A percentile compares a stretch with the other conserved stretches of the same genome.
These are phyloP conservation scores for Lasiodiplodia sp. DNA, from an alignment of 2,329 filamentous ascomycete genomes.

Conservation along the genomic window DNA sequence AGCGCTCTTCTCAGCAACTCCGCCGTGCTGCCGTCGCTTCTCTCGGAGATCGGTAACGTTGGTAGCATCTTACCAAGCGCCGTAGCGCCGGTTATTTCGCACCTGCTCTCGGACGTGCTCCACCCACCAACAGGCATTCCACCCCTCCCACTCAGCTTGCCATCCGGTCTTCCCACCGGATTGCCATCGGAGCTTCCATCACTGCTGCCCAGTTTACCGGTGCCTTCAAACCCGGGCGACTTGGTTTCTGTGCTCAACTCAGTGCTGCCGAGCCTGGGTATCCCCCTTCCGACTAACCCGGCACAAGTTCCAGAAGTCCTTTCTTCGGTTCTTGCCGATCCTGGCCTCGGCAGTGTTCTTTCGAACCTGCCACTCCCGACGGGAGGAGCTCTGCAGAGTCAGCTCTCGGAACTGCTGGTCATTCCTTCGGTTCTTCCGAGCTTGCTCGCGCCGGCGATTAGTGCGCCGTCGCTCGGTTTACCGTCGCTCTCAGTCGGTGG, in stretches of 20 bases:
- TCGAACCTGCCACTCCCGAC: neutral
- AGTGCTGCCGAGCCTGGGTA: neutral
- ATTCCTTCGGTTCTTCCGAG: neutral
- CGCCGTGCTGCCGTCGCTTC: neutral
- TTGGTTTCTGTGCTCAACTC: neutral
- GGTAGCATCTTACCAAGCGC: neutral
- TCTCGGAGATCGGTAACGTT: slow-evolving; percentile 1
- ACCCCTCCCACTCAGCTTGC: neutral
- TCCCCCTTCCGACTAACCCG: neutral
- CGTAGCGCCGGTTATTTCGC: neutral
- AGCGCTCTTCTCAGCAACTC: slow-evolving; percentile 1
- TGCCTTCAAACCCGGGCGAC: neutral
- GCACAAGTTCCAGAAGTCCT: neutral
- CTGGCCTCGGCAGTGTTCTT: neutral
- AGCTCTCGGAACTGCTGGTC: neutral
- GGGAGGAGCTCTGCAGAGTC: neutral
- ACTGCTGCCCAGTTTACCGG: neutral
- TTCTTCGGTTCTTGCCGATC: neutral
- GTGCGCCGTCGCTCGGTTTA: neutral
- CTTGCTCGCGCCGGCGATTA: neutral
- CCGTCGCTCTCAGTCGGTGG: neutral
- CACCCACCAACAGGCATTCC: neutral
- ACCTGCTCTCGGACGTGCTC: neutral
- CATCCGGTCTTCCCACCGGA: neutral
- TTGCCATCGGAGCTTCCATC: neutral